Base-by-base conservation (phyloP, 2,329 filamentous ascomycete genomes). In the Xylaria sp. region DNA sequence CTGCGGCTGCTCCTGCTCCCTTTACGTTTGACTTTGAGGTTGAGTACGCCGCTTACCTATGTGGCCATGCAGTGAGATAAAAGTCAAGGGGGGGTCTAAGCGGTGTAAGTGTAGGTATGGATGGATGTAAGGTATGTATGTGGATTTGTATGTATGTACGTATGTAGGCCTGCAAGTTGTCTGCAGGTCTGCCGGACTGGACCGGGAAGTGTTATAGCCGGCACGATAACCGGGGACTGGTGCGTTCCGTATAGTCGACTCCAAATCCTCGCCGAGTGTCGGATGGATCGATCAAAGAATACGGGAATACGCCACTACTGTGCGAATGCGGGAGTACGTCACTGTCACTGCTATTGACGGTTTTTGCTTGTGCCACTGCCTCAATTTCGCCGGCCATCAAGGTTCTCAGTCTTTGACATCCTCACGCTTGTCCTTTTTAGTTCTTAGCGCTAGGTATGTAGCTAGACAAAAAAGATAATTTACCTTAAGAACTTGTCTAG, bases 231-330 rank as follows among this genome's bases (percentile, higher is more conserved):
- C 39, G 36, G 39, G 39, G 6, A 17, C 6, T n/a, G 42, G 14
- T 47, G 42, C 61, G 24, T 54, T 21, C 61, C 56, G 61, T 34
- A 45, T 50, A 36, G 50, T 45, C 21, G 17, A 61, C 32, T 39
- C 56, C 58, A 67, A 73, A 21, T 48, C 64, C 61, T 65, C 64
- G 64, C 60, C 67, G 67, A 58, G 32, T 58, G 47, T 60, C 65
- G 63, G 67, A 47, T 51, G 58, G 67, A 47, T 51, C 17, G 48
- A 27, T 64, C 39, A 68, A 69, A 61, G 24, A 7, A 36, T 36
- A 36, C 34, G 34, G 34, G 34, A 36, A 36, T 36, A 36, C 39
- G 4, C 4, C 5, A 47, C 17, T 45, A 68, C 57, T 50, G 61
- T 65, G 62, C 21, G 45, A 27, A 56, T 59, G 32, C 17, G 6